Conservation (phyloP, 257 asterid genomes). For the Solanum clarkiae region DNA sequence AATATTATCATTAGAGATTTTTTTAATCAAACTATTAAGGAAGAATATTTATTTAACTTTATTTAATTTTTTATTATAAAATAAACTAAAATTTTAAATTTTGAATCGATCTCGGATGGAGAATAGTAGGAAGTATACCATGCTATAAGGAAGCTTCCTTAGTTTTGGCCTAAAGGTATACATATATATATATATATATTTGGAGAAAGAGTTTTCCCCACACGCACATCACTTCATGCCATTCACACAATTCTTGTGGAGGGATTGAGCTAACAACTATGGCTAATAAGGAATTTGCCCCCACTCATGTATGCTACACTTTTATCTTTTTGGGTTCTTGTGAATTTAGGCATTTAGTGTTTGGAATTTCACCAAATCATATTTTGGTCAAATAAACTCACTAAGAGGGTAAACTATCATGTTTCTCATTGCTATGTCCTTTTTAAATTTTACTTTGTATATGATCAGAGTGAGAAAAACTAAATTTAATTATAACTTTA, state of each 20-base stretch:
- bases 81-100: too few relatives aligned
- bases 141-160: not conserved
- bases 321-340: not conserved
- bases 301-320: not conserved
- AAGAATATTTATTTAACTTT: too few relatives aligned
- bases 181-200: not conserved
- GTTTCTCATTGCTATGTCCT: not conserved
- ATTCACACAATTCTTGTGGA: not conserved
- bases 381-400: not conserved
- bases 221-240: not conserved
- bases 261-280: not conserved
- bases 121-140: not conserved
- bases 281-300: not conserved
- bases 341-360: not conserved
- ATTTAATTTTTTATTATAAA: too few relatives aligned
- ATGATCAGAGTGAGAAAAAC: too few relatives aligned
- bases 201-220: not conserved
- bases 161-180: not conserved
- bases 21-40: too few relatives aligned
- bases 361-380: not conserved
- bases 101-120: too few relatives aligned
- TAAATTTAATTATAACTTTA: too few relatives aligned
- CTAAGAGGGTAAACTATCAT: not conserved
- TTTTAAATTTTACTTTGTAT: too few relatives aligned
- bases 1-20: too few relatives aligned